phyloP scores from a whole-genome alignment of 2,329 filamentous ascomycete genomes.

The Teratosphaeria zuluensis region DNA sequence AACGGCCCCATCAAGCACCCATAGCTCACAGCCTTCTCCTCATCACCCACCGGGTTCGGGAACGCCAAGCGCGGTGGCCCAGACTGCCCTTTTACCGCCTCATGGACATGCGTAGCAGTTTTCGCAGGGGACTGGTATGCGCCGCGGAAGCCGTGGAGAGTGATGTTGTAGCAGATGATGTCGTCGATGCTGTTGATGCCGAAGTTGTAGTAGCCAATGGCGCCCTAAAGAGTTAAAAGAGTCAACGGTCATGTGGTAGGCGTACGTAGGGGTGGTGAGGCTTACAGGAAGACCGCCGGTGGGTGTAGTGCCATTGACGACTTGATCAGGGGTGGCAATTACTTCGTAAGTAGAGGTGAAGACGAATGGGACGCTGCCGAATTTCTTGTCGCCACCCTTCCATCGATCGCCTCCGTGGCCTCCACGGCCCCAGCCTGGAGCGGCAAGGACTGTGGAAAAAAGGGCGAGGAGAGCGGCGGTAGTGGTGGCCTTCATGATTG shows the following conservation, averaged over 20 bases:
- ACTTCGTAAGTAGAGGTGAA: conserved; percentile 44
- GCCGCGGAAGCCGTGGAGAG: conserved; percentile 39
- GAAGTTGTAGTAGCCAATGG: conserved; percentile 42
- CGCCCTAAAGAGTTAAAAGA: conserved; percentile 34
- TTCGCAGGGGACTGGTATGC: conserved; percentile 41
- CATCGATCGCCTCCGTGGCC: neutral
- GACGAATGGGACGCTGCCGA: conserved; percentile 9
- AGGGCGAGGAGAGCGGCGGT: neutral
- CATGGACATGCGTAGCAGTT: conserved; percentile 48
- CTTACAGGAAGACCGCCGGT: conserved; percentile 16
- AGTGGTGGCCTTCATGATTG: neutral
- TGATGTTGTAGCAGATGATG: conserved; percentile 43
- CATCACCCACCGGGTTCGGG: conserved; percentile 38
- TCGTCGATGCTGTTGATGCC: conserved; percentile 42
- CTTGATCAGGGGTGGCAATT: conserved; percentile 40
- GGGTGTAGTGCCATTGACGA: conserved; percentile 34
- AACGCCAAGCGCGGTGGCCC: conserved; percentile 46
- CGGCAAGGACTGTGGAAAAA: neutral
- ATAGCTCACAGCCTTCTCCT: conserved; percentile 25
- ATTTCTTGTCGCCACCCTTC: conserved; percentile 3
- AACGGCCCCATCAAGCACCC: conserved; percentile 39
- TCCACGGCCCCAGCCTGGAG: neutral
- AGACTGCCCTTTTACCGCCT: conserved; percentile 35
- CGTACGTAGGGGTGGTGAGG: conserved; percentile 1
- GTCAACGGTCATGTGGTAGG: neutral